Evolutionary conservation across 257 asterid genomes (phyloP).

Genomic region (Vinca minor): DNA sequence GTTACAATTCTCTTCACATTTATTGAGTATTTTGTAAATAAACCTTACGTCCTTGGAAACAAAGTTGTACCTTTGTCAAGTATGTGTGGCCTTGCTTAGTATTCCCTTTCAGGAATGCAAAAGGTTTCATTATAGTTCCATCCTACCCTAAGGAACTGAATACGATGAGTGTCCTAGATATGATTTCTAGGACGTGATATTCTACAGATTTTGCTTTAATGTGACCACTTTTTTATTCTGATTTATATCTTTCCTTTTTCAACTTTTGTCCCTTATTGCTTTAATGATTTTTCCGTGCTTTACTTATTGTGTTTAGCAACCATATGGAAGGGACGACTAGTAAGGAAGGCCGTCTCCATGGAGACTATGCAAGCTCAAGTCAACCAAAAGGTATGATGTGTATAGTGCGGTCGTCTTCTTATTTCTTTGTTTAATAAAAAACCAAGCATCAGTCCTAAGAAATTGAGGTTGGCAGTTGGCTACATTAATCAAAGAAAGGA

Average conservation of each 20-base stretch:
- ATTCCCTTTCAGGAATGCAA: not conserved
- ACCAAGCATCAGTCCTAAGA: not conserved
- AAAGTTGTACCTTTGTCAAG: not conserved
- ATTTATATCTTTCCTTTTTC: not conserved
- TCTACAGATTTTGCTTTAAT: not conserved
- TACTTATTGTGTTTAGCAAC: constrained; percentile 13
- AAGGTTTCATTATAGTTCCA: not conserved
- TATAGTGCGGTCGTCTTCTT: constrained; percentile 12
- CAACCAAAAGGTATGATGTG: constrained; percentile 36
- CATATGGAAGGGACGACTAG: constrained; percentile 20
- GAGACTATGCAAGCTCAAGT: constrained; percentile 29
- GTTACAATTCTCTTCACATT: constrained; percentile 10
- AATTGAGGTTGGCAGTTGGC: no score
- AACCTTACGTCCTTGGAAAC: not conserved
- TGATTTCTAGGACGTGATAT: not conserved
- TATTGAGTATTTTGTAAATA: not conserved
- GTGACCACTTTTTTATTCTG: not conserved
- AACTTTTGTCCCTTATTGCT: no score
- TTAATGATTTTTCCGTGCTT: not conserved
- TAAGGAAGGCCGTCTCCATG: constrained; percentile 42
- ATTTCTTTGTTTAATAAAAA: not conserved
- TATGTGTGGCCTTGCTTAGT: not conserved
- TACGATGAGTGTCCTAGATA: not conserved
- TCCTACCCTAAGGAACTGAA: not conserved
- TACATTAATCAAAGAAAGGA: no score